Evolutionary conservation across 345 rosid genomes (phyloP).

Genomic region (Conringia planisiliqua): DNA sequence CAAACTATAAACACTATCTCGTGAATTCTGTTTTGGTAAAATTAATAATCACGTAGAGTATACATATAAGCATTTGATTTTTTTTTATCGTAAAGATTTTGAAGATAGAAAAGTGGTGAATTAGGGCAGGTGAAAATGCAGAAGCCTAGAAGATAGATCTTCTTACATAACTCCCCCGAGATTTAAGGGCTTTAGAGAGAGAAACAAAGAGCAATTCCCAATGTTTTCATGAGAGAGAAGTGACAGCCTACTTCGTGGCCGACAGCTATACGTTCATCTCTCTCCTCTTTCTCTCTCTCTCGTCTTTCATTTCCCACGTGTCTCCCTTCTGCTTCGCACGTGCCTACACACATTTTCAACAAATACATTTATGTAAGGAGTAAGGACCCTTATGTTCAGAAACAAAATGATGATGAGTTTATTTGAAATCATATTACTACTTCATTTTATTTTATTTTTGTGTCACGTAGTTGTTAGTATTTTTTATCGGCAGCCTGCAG

Average conservation of each 20-base stretch:
- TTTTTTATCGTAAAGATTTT: not conserved
- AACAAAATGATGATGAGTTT: not conserved
- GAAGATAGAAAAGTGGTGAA: not conserved
- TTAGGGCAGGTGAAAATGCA: conserved; percentile 42
- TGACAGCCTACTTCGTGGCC: conserved; percentile 29
- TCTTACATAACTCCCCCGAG: conserved; percentile 34
- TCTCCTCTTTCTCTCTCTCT: not conserved
- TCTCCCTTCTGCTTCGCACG: conserved; percentile 19
- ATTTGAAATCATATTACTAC: not conserved
- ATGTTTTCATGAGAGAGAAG: conserved; percentile 27
- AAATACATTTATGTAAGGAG: conserved; percentile 6
- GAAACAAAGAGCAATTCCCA: conserved; percentile 28
- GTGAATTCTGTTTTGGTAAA: conserved; percentile 6
- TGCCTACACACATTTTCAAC: not conserved
- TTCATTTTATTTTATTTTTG: not conserved
- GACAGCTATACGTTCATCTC: conserved; percentile 24
- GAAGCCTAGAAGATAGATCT: conserved; percentile 30
- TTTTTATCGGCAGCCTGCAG: conserved; percentile 23
- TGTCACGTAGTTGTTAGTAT: not conserved
- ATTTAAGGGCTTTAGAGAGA: conserved; percentile 31
- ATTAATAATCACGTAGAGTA: conserved; percentile 10
- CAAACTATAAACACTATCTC: not conserved
- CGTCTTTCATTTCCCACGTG: conserved; percentile 21
- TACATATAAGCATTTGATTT: not conserved
- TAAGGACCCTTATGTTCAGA: conserved; percentile 1